phyloP scores from a whole-genome alignment of 192 early-diverging fungal species.

The Coemansia sp. region DNA sequence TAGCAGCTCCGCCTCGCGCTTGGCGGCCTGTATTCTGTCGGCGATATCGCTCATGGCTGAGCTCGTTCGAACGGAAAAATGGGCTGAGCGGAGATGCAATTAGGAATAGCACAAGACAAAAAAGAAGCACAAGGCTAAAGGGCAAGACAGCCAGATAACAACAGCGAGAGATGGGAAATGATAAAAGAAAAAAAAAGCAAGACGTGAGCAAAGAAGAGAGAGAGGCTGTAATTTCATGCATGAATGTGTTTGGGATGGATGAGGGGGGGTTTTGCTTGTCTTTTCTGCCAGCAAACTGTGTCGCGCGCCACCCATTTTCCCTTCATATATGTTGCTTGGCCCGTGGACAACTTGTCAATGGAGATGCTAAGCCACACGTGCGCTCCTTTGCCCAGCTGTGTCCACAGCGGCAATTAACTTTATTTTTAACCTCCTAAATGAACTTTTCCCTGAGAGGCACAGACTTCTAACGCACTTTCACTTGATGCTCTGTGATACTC shows the following conservation, averaged over 20 bases:
- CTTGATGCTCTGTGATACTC: neutral
- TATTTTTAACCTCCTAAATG: neutral
- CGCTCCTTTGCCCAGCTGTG: neutral
- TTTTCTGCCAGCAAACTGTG: neutral
- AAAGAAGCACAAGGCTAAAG: conserved; percentile 5
- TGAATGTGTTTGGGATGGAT: neutral
- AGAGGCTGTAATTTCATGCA: conserved; percentile 3
- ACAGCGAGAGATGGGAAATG: conserved; percentile 8
- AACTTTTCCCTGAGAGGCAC: neutral
- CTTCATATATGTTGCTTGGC: conserved; percentile 8
- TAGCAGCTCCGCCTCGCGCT: conserved; percentile 92
- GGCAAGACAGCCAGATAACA: neutral
- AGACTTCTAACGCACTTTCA: neutral
- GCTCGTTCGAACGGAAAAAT: neutral
- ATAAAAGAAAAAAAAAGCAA: conserved; percentile 10
- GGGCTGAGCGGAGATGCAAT: conserved; percentile 7
- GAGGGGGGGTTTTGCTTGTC: conserved; percentile 1
- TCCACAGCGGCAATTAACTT: neutral
- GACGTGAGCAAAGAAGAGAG: conserved; percentile 5
- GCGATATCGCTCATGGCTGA: conserved; percentile 70
- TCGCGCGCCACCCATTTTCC: conserved; percentile 6
- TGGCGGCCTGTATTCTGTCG: conserved; percentile 85
- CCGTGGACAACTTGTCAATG: neutral
- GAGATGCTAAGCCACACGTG: neutral
- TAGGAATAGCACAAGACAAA: conserved; percentile 9